A percentile compares a stretch with the other conserved stretches of the same genome.
Evolutionary conservation across 345 rosid genomes (phyloP).

Genomic region (Gossypioides kirkii): DNA sequence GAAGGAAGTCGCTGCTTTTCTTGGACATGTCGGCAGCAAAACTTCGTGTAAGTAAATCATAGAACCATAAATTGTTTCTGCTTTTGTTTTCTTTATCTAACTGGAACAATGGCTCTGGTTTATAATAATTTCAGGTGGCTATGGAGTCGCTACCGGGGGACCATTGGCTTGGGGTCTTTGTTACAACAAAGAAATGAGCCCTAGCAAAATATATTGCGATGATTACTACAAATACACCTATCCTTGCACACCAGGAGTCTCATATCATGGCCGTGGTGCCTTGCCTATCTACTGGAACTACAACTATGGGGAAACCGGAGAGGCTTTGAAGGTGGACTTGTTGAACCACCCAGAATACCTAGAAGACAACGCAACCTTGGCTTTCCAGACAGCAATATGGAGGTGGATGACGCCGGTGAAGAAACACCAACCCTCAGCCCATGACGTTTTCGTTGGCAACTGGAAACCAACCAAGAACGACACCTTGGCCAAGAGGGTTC

Average conservation of each 20-base stretch:
- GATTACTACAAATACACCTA: slow-evolving; percentile 60
- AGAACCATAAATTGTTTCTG: too few species aligned
- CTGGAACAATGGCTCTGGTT: neutral
- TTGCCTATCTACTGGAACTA: slow-evolving; percentile 85
- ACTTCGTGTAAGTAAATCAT: slow-evolving; percentile 57
- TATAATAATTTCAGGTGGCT: slow-evolving; percentile 53
- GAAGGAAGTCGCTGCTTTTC: slow-evolving; percentile 70
- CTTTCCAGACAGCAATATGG: slow-evolving; percentile 78
- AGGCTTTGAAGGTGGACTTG: slow-evolving; percentile 62
- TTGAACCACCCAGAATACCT: slow-evolving; percentile 66
- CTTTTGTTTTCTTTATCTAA: too few species aligned
- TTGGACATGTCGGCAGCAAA: slow-evolving; percentile 84
- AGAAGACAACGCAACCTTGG: slow-evolving; percentile 71
- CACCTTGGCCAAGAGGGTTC: slow-evolving; percentile 59
- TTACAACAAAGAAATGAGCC: slow-evolving; percentile 90
- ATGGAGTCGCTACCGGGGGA: slow-evolving; percentile 90
- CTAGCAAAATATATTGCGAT: slow-evolving; percentile 59
- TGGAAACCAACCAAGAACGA: slow-evolving; percentile 90
- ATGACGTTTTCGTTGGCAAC: slow-evolving; percentile 62
- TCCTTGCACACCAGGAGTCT: slow-evolving; percentile 74
- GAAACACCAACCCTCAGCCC: slow-evolving; percentile 74
- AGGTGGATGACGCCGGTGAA: slow-evolving; percentile 86
- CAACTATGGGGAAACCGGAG: slow-evolving; percentile 73
- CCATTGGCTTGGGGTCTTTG: slow-evolving; percentile 91
- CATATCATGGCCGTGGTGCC: slow-evolving; percentile 90